phyloP scores from a whole-genome alignment of 306 rosid genomes.

The Sechiopsis laciniata region DNA sequence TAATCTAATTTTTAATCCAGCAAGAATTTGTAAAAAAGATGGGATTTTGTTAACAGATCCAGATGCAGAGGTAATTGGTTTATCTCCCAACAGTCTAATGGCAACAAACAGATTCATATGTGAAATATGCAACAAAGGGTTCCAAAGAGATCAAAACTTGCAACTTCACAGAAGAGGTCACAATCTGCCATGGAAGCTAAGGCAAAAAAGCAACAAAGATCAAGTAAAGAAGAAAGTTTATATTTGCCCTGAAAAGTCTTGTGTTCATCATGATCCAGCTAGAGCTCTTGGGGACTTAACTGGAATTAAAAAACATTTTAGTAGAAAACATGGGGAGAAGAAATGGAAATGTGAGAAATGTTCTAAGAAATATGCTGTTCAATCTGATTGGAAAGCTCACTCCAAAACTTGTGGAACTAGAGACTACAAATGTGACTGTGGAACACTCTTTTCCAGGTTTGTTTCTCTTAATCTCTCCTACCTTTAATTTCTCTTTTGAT shows the following conservation, averaged over 20 bases:
- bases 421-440: conserved; percentile 65
- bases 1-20: too few species aligned
- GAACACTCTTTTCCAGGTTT: conserved; percentile 63
- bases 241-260: conserved; percentile 54
- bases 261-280: conserved; percentile 50
- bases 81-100: conserved; percentile 59
- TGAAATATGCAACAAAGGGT: conserved; percentile 67
- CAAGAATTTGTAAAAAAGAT: too few species aligned
- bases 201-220: conserved; percentile 50
- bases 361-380: conserved; percentile 55
- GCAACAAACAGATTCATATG: conserved; percentile 58
- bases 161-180: conserved; percentile 68
- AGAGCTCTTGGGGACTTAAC: conserved; percentile 65
- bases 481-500: background rate
- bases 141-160: conserved; percentile 62
- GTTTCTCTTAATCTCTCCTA: background rate
- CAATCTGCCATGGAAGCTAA: conserved; percentile 62
- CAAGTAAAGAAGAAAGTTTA: conserved; percentile 49
- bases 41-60: conserved; percentile 44
- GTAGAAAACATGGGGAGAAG: conserved; percentile 66
- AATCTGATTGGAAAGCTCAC: conserved; percentile 71
- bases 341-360: conserved; percentile 73
- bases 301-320: conserved; percentile 57
- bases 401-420: conserved; percentile 64
- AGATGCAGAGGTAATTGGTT: conserved; percentile 64